These are phyloP conservation scores for Limtongozyma cylindracea DNA, from an alignment of 805 yeast species.

Conservation along the genomic window DNA sequence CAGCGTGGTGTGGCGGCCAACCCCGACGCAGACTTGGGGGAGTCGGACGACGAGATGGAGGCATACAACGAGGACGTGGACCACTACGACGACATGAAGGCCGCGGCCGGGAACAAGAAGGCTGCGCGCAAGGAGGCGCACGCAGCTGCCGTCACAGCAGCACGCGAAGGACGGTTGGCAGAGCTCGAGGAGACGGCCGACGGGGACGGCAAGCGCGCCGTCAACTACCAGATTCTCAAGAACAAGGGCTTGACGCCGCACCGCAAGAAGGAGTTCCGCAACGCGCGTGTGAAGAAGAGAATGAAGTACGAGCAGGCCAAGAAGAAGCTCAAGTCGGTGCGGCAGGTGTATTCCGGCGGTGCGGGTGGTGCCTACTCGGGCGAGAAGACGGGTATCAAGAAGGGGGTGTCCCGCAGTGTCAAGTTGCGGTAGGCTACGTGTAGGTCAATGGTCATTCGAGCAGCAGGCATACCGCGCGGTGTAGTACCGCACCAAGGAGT, in stretches of 20 bases:
- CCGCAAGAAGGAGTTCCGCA: slow-evolving; percentile 82
- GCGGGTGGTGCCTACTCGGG: slow-evolving; percentile 62
- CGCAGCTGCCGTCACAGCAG: slow-evolving; percentile 45
- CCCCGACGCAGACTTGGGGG: slow-evolving; percentile 29
- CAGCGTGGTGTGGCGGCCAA: slow-evolving; percentile 41
- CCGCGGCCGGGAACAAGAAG: slow-evolving; percentile 20
- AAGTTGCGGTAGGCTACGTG: slow-evolving; percentile 15
- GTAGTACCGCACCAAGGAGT: slow-evolving; percentile 1
- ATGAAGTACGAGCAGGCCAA: slow-evolving; percentile 86
- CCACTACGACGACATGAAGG: slow-evolving; percentile 31
- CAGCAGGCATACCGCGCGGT: too few species aligned
- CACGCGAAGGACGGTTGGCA: slow-evolving; percentile 61
- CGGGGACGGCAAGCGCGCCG: slow-evolving; percentile 77
- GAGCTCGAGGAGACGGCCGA: slow-evolving; percentile 45
- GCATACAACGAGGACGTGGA: slow-evolving; percentile 23
- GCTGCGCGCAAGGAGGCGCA: slow-evolving; percentile 37
- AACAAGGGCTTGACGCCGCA: slow-evolving; percentile 90
- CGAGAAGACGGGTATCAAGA: slow-evolving; percentile 93
- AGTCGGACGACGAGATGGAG: slow-evolving; percentile 14
- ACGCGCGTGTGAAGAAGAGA: slow-evolving; percentile 95
- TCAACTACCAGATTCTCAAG: slow-evolving; percentile 84
- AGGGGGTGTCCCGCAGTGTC: slow-evolving; percentile 73
- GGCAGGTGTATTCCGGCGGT: slow-evolving; percentile 65
- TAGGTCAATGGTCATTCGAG: too few species aligned
- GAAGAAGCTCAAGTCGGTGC: slow-evolving; percentile 75